These are phyloP conservation scores for Pascua sp. DNA, from an alignment of 1,284 basidiomycete species.

Conservation along the genomic window DNA sequence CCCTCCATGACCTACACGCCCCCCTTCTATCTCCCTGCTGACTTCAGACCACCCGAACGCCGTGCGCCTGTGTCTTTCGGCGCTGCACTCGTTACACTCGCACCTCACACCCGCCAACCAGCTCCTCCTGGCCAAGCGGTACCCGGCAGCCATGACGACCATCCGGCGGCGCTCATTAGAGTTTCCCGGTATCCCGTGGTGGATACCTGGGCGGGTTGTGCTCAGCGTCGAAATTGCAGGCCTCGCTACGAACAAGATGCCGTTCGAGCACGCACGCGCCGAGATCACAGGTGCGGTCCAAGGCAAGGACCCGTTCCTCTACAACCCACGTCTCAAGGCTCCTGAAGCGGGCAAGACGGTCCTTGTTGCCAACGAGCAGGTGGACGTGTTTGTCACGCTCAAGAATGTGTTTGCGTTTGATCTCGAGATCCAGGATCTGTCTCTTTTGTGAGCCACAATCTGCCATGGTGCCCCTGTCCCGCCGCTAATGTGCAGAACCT, in stretches of 20 bases:
- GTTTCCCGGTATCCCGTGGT: constrained; percentile 66
- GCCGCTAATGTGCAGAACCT: constrained; percentile 57
- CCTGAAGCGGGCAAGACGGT: constrained; percentile 58
- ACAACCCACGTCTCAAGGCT: constrained; percentile 68
- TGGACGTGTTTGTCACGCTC: constrained; percentile 79
- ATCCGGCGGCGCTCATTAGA: constrained; percentile 70
- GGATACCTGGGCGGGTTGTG: constrained; percentile 70
- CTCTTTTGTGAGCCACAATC: constrained; percentile 62
- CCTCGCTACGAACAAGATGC: constrained; percentile 65
- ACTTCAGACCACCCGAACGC: constrained; percentile 26
- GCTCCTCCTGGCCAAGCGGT: constrained; percentile 67
- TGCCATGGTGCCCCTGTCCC: not conserved
- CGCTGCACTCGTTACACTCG: constrained; percentile 64
- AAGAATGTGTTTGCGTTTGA: constrained; percentile 89
- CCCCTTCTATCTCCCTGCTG: not conserved
- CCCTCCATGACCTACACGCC: too few species aligned
- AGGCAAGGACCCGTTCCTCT: constrained; percentile 73
- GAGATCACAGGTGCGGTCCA: constrained; percentile 22
- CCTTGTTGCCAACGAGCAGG: constrained; percentile 75
- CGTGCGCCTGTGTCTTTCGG: constrained; percentile 55
- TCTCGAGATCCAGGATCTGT: constrained; percentile 74
- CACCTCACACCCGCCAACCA: constrained; percentile 70
- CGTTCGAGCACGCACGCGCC: constrained; percentile 61
- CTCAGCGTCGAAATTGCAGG: constrained; percentile 72
- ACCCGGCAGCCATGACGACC: constrained; percentile 64